Percentiles rank a stretch among this genome's conserved stretches.
phyloP scores from a whole-genome alignment of 208 protist species.

The Wallacemonas collosoma region DNA sequence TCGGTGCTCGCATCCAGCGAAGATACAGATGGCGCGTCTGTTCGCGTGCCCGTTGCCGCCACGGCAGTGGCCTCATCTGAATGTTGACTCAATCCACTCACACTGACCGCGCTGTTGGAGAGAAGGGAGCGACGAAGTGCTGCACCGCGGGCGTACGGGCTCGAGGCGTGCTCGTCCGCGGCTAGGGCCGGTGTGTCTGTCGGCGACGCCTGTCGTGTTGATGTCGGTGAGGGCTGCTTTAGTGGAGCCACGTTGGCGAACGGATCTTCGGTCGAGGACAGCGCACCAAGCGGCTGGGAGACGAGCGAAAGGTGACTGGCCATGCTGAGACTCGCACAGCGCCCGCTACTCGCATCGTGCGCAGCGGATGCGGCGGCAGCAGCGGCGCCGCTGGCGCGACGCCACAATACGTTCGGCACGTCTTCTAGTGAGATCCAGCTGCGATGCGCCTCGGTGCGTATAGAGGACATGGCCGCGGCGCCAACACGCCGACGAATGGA shows the following conservation, averaged over 20 bases:
- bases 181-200: no score
- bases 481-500: slow-evolving; percentile 15
- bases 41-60: no score
- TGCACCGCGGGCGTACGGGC: not conserved
- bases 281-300: not conserved
- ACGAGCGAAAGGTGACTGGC: not conserved
- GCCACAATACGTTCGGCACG: not conserved
- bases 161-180: not conserved
- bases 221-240: no score
- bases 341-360: not conserved
- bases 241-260: slow-evolving; percentile 3
- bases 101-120: not conserved
- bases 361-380: not conserved
- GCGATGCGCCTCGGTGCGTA: not conserved
- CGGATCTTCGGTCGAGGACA: not conserved
- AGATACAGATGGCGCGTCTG: no score
- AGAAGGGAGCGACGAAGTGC: slow-evolving; percentile 12
- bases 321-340: not conserved
- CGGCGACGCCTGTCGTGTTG: no score
- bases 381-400: slow-evolving; percentile 6
- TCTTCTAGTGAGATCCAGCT: slow-evolving; percentile 7
- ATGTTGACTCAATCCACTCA: not conserved
- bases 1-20: no score
- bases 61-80: no score
- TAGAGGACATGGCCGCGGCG: not conserved